Evolutionary conservation across 2,329 filamentous ascomycete genomes (phyloP).

Genomic region (Paraphaeosphaeria sporulosa): DNA sequence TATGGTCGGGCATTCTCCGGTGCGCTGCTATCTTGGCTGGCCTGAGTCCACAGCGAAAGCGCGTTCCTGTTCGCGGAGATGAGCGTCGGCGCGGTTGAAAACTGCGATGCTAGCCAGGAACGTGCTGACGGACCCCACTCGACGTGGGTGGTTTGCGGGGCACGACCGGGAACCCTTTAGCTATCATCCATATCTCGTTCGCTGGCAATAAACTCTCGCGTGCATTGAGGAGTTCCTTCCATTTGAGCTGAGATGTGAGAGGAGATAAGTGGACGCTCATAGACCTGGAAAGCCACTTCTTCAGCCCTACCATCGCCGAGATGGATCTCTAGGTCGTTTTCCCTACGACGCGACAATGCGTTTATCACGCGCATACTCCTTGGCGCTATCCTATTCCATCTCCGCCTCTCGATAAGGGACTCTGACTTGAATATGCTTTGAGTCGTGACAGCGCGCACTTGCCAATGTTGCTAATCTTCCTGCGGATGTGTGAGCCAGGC

Average conservation of each 20-base stretch:
- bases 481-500: no score
- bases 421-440: neutral
- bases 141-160: neutral
- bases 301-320: neutral
- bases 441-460: neutral
- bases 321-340: neutral
- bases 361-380: neutral
- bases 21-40: neutral
- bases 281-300: neutral
- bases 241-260: no score
- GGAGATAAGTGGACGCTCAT: neutral
- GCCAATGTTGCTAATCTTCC: neutral
- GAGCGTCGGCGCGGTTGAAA: neutral
- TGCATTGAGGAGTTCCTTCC: no score
- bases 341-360: neutral
- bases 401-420: neutral
- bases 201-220: no score
- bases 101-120: conserved; percentile 1
- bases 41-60: neutral
- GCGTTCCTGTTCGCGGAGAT: neutral
- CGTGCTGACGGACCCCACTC: neutral
- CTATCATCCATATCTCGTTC: neutral
- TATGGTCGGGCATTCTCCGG: neutral
- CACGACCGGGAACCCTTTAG: neutral
- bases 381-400: neutral